Evolutionary conservation across 176 grass and related monocot species (phyloP), one percentile per base, ranked within the genome.

Genomic region (Dactylis glomerata): DNA sequence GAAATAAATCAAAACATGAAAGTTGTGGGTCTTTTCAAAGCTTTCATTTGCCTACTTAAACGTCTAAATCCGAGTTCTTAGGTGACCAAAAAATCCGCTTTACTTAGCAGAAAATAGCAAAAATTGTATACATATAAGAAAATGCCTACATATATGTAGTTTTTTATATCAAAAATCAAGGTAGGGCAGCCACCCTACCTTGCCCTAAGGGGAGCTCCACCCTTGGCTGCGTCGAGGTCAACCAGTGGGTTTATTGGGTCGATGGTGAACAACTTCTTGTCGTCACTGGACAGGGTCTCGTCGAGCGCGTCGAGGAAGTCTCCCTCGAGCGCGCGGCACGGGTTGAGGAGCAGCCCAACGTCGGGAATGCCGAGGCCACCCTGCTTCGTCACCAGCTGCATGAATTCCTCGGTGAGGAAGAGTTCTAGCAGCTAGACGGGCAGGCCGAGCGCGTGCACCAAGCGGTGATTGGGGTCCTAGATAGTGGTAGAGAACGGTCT

Each of bases 211-310:
- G n/a, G n/a, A n/a, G n/a, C n/a, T n/a, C n/a, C n/a, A n/a, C n/a
- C n/a, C n/a, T n/a, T n/a, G n/a, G n/a, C n/a, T n/a, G n/a, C n/a
- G 10, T 61, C 36, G 38, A 61, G 57, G 4, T 63, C 57, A 26
- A 61, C 68, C 8, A 59, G 67, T 59, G 78, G 73, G 66, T 82
- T 85, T 32, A 89, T 3, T 15, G 88, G 88, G 16, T 83, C 88
- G 37, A 89, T 51, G 56, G 83, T 5, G 61, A 86, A 89, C 0
- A 67, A 30, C 50, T 50, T 85, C 50, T 86, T 64, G 31, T 31
- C 69, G 15, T 22, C 63, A 19, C 5, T 26, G 5, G 28, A 16
- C 10, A 84, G 77, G 0, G 65, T 17, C 4, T 42, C 52, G 15
- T 8, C 8, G 20, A 77, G 70, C 46, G 27, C 41, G 38, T 85